phyloP scores from a whole-genome alignment of 2,329 filamentous ascomycete species.

The Furcasterigmium sp. region DNA sequence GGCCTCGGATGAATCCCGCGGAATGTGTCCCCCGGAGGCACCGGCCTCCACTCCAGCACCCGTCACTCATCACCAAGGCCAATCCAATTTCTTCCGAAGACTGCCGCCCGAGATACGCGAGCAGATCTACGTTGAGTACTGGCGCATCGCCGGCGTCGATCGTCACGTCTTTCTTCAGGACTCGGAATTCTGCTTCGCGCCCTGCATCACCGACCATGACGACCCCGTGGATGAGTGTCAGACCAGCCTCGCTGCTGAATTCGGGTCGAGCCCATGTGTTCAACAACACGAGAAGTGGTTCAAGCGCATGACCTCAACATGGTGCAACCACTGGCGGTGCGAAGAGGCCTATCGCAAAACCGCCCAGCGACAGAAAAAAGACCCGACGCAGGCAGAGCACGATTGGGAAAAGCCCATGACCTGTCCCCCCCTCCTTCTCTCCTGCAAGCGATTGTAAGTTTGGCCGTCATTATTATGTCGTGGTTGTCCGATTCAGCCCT shows the following conservation, averaged over 20 bases:
- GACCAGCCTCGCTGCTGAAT: constrained; percentile 5
- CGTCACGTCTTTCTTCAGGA: constrained; percentile 7
- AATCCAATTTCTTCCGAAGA: constrained; percentile 6
- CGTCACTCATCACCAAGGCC: background rate
- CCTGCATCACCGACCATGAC: constrained; percentile 8
- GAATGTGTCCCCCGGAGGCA: background rate
- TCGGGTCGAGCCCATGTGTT: background rate
- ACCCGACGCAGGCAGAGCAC: background rate
- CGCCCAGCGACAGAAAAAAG: background rate
- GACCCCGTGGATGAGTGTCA: constrained; percentile 10
- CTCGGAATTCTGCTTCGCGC: constrained; percentile 1
- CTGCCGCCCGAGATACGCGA: constrained; percentile 10
- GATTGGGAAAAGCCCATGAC: background rate
- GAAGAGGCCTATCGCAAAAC: constrained; percentile 7
- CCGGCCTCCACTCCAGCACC: background rate
- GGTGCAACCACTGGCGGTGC: constrained; percentile 15
- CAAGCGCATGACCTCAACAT: constrained; percentile 8
- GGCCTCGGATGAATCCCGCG: background rate
- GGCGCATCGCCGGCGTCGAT: constrained; percentile 3
- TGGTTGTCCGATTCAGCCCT: background rate
- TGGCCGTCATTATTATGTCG: no score
- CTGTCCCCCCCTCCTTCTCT: constrained; percentile 8
- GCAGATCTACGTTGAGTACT: constrained; percentile 9
- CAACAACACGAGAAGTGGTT: constrained; percentile 10
- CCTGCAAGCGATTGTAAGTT: constrained; percentile 10